Conservation (phyloP, 192 early-diverging fungal species). For the Linnemannia exigua region DNA sequence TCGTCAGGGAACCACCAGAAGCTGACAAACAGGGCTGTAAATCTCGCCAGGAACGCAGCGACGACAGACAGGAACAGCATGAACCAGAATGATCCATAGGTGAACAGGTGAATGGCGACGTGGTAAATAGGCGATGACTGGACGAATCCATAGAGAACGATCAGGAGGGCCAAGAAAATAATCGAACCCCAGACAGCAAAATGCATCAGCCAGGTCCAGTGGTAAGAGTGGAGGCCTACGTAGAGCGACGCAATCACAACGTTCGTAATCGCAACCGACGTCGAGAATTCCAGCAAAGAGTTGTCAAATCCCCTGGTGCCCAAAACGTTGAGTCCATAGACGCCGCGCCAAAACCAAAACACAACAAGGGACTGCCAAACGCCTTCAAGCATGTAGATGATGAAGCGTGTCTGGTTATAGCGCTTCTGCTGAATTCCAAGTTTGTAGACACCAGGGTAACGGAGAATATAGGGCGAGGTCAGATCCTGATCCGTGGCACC, state of each 20-base stretch:
- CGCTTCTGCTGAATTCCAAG: conserved; percentile 89
- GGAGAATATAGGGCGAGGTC: conserved; percentile 65
- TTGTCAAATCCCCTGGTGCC: conserved; percentile 26
- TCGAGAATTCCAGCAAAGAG: conserved; percentile 79
- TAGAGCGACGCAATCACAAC: conserved; percentile 89
- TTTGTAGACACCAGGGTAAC: conserved; percentile 78
- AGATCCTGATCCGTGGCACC: conserved; percentile 82
- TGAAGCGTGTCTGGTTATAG: conserved; percentile 89
- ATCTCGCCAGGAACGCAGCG: conserved; percentile 79
- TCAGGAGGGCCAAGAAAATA: conserved; percentile 74
- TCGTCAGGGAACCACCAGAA: conserved; percentile 77
- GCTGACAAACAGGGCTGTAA: conserved; percentile 73
- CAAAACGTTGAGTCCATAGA: conserved; percentile 62
- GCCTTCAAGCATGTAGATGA: conserved; percentile 89
- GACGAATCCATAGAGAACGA: conserved; percentile 74
- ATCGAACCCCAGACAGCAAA: conserved; percentile 76
- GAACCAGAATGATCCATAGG: conserved; percentile 81
- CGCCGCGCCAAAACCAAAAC: conserved; percentile 82
- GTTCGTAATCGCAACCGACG: conserved; percentile 81
- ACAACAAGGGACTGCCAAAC: conserved; percentile 94
- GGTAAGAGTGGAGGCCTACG: conserved; percentile 81
- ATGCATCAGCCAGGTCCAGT: conserved; percentile 89
- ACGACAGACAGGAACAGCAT: conserved; percentile 77
- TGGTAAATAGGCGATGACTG: conserved; percentile 76
- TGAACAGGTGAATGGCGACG: conserved; percentile 74